Evolutionary conservation across 192 early-diverging fungal species (phyloP), one percentile per base, ranked within the genome.

Genomic region (Physocladia obscura): DNA sequence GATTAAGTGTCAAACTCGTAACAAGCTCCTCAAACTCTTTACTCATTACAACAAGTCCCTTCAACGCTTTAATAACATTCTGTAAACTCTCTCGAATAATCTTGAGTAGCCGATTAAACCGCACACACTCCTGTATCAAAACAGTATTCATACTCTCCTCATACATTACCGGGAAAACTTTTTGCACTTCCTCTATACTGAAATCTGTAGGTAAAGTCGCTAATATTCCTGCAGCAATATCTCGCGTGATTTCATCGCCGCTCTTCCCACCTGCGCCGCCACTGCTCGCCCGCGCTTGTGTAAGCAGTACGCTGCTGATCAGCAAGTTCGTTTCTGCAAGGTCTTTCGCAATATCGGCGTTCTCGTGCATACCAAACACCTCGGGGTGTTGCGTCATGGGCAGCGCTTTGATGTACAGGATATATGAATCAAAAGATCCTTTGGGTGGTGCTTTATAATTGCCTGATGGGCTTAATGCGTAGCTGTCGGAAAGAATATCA

Each of bases 331-430:
- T 87, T 57, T 87, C 85, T 11, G 67, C 71, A 17, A 84, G 61
- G 67, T 87, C 82, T 55, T 87, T 87, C 0, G 85, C 70, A 63
- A 87, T 87, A 63, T 87, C 84, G 6, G 85, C 84, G 52, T 87
- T 87, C 60, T 86, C 85, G 70, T 87, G 85, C 82, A 87, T 80
- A 17, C 85, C 85, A 79, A 80, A 87, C 3, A 87, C 85, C 54
- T 87, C 85, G 2, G 85, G 85, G 48, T 77, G 54, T 31, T 84
- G 76, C 3, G 78, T 79, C 48, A 87, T 67, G 48, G 85, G 85
- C 11, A 87, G 61, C n/a, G 74, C 64, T 47, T 85, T 84, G 68
- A 87, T 87, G 73, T 87, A 87, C 22, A 80, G 57, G 0, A 77
- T 48, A 54, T 84, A 83, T 30, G 69, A 70, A 26, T 84, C 79